Percentiles rank a stretch among this genome's conserved stretches.
Conservation (phyloP, 1,284 basidiomycete genomes). For the Ceratobasidium sp. region DNA sequence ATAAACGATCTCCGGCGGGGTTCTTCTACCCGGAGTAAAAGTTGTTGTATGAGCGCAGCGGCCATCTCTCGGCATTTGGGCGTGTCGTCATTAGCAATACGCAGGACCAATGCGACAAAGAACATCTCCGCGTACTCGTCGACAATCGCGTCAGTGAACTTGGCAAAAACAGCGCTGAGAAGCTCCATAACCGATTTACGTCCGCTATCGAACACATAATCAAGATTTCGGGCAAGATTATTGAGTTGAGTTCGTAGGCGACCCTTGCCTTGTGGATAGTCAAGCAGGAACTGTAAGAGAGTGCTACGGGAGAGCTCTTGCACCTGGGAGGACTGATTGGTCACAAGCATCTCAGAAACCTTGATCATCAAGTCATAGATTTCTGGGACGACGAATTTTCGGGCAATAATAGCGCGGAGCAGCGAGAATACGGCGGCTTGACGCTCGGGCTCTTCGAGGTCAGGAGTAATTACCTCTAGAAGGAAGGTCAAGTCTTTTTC, state of each 20-base stretch:
- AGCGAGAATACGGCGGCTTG: constrained; percentile 92
- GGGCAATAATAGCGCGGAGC: constrained; percentile 91
- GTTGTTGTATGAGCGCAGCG: constrained; percentile 81
- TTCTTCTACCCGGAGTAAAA: constrained; percentile 78
- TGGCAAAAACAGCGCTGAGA: constrained; percentile 83
- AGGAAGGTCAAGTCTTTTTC: constrained; percentile 93
- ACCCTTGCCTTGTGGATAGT: constrained; percentile 97
- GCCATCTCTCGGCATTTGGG: constrained; percentile 91
- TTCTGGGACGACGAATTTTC: constrained; percentile 95
- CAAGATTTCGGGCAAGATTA: constrained; percentile 94
- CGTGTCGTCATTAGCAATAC: constrained; percentile 94
- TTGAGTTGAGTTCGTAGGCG: constrained; percentile 90
- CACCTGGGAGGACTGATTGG: constrained; percentile 90
- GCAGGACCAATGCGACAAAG: constrained; percentile 93
- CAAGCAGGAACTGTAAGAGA: constrained; percentile 94
- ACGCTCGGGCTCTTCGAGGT: constrained; percentile 93
- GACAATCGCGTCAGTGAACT: constrained; percentile 86
- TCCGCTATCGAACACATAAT: constrained; percentile 93
- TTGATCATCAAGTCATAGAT: constrained; percentile 98
- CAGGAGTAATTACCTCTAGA: constrained; percentile 87
- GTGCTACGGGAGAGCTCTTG: constrained; percentile 93
- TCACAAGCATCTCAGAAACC: constrained; percentile 95
- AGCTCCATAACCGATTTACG: constrained; percentile 94
- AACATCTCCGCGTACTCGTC: constrained; percentile 90
- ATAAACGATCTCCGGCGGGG: constrained; percentile 72